phyloP scores from a whole-genome alignment of 495 filamentous ascomycete genomes.

The Aspergillus incahuasiensis region DNA sequence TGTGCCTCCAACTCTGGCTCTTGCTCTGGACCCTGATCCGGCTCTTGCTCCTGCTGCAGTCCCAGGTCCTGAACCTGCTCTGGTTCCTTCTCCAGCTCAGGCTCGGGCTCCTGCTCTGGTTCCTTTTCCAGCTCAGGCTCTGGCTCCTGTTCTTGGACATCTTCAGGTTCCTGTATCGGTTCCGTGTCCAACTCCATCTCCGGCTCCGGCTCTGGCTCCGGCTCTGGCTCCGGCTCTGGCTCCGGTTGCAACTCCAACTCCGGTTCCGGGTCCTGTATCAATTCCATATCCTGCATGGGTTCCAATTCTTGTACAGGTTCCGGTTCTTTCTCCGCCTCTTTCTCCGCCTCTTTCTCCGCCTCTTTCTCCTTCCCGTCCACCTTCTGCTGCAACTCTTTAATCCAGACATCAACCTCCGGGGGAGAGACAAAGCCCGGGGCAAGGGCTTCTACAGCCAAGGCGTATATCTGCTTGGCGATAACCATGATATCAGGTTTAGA shows the following conservation, averaged over 20 bases:
- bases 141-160: no score
- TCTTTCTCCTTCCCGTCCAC: constrained; percentile 11
- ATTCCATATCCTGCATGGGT: no score
- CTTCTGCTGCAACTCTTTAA: constrained; percentile 19
- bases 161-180: no score
- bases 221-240: no score
- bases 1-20: not conserved
- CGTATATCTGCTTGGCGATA: constrained; percentile 19
- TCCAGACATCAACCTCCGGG: constrained; percentile 16
- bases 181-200: no score
- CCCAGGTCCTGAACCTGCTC: not conserved
- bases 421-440: constrained; percentile 18
- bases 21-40: constrained; percentile 16
- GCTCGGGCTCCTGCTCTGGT: not conserved
- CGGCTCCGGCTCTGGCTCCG: no score
- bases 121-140: not conserved
- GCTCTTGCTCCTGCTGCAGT: not conserved
- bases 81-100: not conserved
- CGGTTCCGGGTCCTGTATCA: no score
- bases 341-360: not conserved
- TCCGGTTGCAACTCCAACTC: no score
- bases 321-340: not conserved
- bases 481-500: not conserved
- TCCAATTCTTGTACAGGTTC: not conserved
- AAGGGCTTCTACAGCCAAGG: constrained; percentile 24